Evolutionary conservation across 257 asterid genomes (phyloP).

Genomic region (Paraleonurus japonicus): DNA sequence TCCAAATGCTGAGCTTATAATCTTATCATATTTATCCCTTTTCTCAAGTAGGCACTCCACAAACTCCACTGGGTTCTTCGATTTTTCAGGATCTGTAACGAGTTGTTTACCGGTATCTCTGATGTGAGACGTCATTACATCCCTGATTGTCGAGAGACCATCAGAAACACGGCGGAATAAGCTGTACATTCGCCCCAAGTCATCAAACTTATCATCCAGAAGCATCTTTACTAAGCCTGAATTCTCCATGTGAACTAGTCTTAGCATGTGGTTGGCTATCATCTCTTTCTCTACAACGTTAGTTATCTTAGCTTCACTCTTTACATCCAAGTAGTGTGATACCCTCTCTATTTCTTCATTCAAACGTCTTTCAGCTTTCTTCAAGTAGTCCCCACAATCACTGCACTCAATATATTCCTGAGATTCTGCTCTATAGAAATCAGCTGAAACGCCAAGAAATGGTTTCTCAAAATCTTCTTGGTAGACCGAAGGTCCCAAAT

Average conservation of each 20-base stretch:
- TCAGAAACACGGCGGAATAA: constrained; percentile 64
- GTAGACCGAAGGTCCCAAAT: constrained; percentile 76
- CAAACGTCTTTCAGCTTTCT: constrained; percentile 78
- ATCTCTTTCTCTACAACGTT: constrained; percentile 80
- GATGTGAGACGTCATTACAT: constrained; percentile 78
- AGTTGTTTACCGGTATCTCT: constrained; percentile 85
- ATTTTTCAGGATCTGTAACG: constrained; percentile 80
- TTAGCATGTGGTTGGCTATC: constrained; percentile 77
- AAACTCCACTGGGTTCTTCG: constrained; percentile 79
- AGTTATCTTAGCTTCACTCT: constrained; percentile 69
- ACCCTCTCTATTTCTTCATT: constrained; percentile 93
- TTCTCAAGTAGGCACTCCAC: constrained; percentile 65
- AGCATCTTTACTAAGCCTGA: constrained; percentile 87
- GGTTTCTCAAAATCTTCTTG: constrained; percentile 84
- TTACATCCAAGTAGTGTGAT: constrained; percentile 72
- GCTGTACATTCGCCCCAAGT: constrained; percentile 76
- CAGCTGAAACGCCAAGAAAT: constrained; percentile 72
- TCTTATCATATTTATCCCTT: constrained; percentile 50
- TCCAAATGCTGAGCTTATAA: constrained; percentile 44
- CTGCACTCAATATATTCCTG: constrained; percentile 78
- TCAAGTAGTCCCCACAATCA: constrained; percentile 84
- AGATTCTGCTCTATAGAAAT: constrained; percentile 78
- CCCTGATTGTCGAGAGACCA: constrained; percentile 65
- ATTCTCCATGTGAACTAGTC: constrained; percentile 84
- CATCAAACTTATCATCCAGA: constrained; percentile 66